Percentiles rank a stretch among this genome's conserved stretches.
phyloP scores from a whole-genome alignment of 1,139 yeast genomes.

The Pichiaceae sp. region DNA sequence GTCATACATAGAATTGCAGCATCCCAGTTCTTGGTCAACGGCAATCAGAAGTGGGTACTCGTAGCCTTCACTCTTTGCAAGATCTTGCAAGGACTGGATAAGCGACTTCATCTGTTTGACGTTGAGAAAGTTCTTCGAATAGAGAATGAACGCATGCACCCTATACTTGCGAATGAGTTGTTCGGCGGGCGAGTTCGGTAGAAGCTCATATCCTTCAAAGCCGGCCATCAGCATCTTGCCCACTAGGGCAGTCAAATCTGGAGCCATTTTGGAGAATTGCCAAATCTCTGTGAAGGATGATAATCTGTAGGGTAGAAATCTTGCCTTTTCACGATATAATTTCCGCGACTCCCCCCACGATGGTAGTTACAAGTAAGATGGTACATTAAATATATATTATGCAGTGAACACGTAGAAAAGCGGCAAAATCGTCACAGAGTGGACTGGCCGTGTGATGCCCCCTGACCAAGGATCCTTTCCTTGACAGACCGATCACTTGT shows the following conservation, averaged over 20 bases:
- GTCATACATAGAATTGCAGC: constrained; percentile 49
- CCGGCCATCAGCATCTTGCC: constrained; percentile 52
- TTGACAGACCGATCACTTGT: constrained; percentile 5
- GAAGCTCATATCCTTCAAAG: constrained; percentile 49
- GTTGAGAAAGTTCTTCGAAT: constrained; percentile 43
- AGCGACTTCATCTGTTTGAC: constrained; percentile 44
- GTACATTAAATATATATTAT: no score
- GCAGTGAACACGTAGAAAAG: no score
- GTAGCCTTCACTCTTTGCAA: constrained; percentile 47
- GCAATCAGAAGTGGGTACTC: constrained; percentile 40
- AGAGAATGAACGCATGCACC: constrained; percentile 50
- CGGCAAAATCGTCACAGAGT: neutral
- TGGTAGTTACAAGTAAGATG: no score
- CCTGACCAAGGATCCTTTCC: constrained; percentile 1
- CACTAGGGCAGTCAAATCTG: constrained; percentile 4
- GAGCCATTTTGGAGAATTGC: no score
- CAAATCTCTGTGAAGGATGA: no score
- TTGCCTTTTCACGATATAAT: no score
- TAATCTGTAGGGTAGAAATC: no score
- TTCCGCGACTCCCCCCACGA: no score
- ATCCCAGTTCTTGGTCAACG: constrained; percentile 40
- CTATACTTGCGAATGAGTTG: constrained; percentile 46
- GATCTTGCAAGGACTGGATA: constrained; percentile 45
- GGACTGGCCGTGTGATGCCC: neutral
- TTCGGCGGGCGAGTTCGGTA: constrained; percentile 38